Percentiles rank a stretch among this genome's conserved stretches.
These are phyloP conservation scores for Lobosporangium transversale DNA, from an alignment of 192 early-diverging fungal genomes.

Conservation along the genomic window DNA sequence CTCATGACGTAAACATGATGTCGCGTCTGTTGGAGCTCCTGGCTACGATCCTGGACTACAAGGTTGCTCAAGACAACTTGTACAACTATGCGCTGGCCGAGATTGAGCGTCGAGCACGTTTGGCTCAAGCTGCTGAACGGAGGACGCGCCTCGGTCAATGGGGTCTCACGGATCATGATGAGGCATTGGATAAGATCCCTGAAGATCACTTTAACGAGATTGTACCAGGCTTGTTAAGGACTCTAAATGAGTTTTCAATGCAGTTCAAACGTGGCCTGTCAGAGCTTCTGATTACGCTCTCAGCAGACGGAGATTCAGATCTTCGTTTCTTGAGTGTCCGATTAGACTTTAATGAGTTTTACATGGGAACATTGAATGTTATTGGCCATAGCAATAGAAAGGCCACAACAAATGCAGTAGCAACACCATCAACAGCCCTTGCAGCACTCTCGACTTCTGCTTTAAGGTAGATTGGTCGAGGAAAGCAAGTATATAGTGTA, in stretches of 20 bases:
- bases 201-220: constrained; percentile 50
- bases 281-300: constrained; percentile 63
- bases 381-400: too few species aligned
- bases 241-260: constrained; percentile 53
- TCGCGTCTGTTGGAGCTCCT: constrained; percentile 66
- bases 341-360: constrained; percentile 86
- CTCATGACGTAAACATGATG: constrained; percentile 56
- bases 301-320: constrained; percentile 74
- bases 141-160: constrained; percentile 51
- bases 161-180: constrained; percentile 41
- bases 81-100: constrained; percentile 57
- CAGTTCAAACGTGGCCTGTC: constrained; percentile 63
- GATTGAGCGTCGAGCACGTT: constrained; percentile 45
- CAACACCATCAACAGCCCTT: too few species aligned
- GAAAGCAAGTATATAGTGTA: too few species aligned
- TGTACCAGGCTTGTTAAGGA: constrained; percentile 54
- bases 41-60: constrained; percentile 73
- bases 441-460: too few species aligned
- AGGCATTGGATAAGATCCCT: constrained; percentile 34
- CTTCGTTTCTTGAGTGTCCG: constrained; percentile 78
- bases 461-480: too few species aligned
- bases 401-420: too few species aligned
- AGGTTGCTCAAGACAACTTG: constrained; percentile 61
- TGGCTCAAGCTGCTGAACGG: constrained; percentile 39
- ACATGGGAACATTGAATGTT: constrained; percentile 52